These are phyloP conservation scores for Zygoascus meyerae DNA, from an alignment of 1,139 yeast genomes.

Conservation along the genomic window DNA sequence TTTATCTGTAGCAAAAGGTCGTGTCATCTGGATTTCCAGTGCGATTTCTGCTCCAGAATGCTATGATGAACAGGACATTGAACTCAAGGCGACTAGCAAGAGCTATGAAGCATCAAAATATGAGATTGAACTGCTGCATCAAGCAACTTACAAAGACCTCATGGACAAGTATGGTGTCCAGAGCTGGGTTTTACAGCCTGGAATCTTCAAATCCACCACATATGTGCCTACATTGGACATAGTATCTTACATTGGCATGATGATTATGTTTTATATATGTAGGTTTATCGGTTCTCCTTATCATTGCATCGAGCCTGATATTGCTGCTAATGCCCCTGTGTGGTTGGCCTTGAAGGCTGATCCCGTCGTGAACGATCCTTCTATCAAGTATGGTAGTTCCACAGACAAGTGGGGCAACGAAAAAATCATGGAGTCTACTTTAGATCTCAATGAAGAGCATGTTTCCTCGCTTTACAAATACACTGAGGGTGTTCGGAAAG, in stretches of 20 bases:
- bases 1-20: constrained; percentile 45
- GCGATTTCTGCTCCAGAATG: constrained; percentile 68
- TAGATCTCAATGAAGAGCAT: constrained; percentile 52
- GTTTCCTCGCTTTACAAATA: constrained; percentile 57
- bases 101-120: constrained; percentile 94
- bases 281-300: constrained; percentile 76
- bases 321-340: constrained; percentile 82
- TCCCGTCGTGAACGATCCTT: constrained; percentile 43
- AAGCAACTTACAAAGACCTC: constrained; percentile 55
- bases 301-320: constrained; percentile 84
- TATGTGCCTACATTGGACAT: constrained; percentile 70
- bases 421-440: constrained; percentile 47
- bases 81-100: constrained; percentile 54
- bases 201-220: constrained; percentile 82
- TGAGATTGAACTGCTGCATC: constrained; percentile 74
- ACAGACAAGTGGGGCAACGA: constrained; percentile 59
- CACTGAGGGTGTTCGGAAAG: constrained; percentile 47
- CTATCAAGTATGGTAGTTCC: constrained; percentile 70
- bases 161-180: constrained; percentile 45
- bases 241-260: constrained; percentile 80
- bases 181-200: constrained; percentile 86
- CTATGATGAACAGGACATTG: constrained; percentile 67
- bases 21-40: constrained; percentile 80
- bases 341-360: constrained; percentile 49
- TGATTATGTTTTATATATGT: constrained; percentile 75